A percentile compares a stretch with the other conserved stretches of the same genome.
phyloP scores from a whole-genome alignment of 768 basidiomycete species.

The Collybia sordida region DNA sequence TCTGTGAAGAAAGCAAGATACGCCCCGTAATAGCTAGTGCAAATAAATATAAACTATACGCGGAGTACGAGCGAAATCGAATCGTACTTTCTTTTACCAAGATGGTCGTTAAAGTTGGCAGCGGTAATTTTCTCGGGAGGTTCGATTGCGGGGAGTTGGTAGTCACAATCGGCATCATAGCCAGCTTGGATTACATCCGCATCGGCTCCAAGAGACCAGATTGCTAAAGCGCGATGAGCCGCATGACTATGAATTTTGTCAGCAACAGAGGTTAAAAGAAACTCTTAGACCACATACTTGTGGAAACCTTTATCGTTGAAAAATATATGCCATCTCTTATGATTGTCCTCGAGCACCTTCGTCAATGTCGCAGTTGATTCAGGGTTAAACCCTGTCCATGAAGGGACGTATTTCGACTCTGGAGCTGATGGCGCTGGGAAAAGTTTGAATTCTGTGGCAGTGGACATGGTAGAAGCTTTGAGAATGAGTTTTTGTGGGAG shows the following conservation, averaged over 20 bases:
- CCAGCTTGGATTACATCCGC: constrained; percentile 33
- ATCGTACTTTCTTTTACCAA: constrained; percentile 55
- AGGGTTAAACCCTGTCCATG: constrained; percentile 33
- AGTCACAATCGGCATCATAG: constrained; percentile 31
- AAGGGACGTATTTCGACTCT: constrained; percentile 25
- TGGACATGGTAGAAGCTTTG: constrained; percentile 2
- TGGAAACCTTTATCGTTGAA: constrained; percentile 51
- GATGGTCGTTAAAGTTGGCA: constrained; percentile 50
- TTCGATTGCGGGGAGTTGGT: constrained; percentile 34
- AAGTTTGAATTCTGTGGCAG: constrained; percentile 12
- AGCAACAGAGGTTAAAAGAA: not conserved
- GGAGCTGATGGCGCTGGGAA: constrained; percentile 33
- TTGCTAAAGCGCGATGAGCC: constrained; percentile 26
- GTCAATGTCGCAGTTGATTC: constrained; percentile 30
- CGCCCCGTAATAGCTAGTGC: constrained; percentile 46
- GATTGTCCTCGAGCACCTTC: constrained; percentile 47
- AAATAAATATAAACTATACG: not conserved
- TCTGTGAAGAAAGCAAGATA: constrained; percentile 54
- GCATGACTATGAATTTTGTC: constrained; percentile 12
- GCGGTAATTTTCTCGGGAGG: constrained; percentile 45
- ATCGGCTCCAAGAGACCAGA: constrained; percentile 28
- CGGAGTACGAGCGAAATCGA: not conserved
- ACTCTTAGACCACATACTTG: constrained; percentile 39
- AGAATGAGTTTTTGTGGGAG: too few species aligned
- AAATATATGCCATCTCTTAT: constrained; percentile 47